These are phyloP conservation scores for Colletotrichum spaethianum DNA, from an alignment of 2,329 filamentous ascomycete genomes.

Conservation along the genomic window DNA sequence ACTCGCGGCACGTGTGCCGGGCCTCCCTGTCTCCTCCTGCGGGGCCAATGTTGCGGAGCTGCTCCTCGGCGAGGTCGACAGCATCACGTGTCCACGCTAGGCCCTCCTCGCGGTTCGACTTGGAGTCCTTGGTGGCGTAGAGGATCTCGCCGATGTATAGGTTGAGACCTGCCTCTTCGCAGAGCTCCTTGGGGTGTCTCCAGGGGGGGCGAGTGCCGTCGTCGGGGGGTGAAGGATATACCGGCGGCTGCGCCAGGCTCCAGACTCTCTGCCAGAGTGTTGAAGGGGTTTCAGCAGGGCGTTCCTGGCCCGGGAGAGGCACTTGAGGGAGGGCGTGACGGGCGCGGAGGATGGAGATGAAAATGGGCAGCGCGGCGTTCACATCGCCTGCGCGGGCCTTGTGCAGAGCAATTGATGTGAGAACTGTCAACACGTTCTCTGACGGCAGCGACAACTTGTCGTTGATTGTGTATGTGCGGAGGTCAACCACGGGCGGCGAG, in stretches of 20 bases:
- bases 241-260: conserved; percentile 60
- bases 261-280: conserved; percentile 33
- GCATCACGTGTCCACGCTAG: conserved; percentile 92
- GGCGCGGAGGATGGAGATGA: conserved; percentile 86
- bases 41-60: conserved; percentile 63
- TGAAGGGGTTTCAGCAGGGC: conserved; percentile 5
- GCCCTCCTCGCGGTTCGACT: conserved; percentile 73
- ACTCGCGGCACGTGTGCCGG: conserved; percentile 79
- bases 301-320: conserved; percentile 45
- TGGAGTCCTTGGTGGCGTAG: conserved; percentile 73
- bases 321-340: conserved; percentile 71
- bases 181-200: conserved; percentile 76
- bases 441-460: conserved; percentile 72
- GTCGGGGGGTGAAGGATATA: conserved; percentile 79
- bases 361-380: conserved; percentile 81
- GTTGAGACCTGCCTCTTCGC: conserved; percentile 89
- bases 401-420: conserved; percentile 85
- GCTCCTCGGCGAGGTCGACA: conserved; percentile 83
- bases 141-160: conserved; percentile 95
- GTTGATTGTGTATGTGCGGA: conserved; percentile 74
- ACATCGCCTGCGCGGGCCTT: conserved; percentile 79
- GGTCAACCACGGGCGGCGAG: conserved; percentile 64
- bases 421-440: conserved; percentile 80
- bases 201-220: conserved; percentile 78
- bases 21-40: conserved; percentile 23